phyloP scores from a whole-genome alignment of 768 basidiomycete genomes.

The Suillus brevipes region DNA sequence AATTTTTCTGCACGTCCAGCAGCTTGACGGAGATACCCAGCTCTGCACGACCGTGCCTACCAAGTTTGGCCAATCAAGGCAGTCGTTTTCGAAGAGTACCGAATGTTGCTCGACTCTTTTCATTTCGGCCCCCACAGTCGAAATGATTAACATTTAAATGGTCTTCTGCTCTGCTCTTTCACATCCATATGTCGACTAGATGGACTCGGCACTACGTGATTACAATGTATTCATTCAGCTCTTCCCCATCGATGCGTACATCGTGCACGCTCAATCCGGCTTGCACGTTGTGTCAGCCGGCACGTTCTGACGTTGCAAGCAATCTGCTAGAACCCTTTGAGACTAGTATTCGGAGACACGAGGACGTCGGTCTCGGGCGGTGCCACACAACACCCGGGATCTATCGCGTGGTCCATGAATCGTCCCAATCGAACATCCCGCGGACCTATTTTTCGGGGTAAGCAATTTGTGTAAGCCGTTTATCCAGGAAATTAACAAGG shows the following conservation, averaged over 20 bases:
- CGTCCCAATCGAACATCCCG: neutral
- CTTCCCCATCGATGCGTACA: neutral
- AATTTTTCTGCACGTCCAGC: neutral
- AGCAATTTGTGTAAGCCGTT: neutral
- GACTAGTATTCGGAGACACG: neutral
- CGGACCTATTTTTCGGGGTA: neutral
- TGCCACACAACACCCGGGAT: neutral
- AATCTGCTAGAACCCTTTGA: neutral
- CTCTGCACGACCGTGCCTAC: neutral
- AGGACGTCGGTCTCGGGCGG: neutral
- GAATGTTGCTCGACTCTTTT: neutral
- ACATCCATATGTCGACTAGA: too few species aligned
- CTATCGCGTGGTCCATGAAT: neutral
- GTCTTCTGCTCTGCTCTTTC: neutral
- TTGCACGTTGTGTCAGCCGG: neutral
- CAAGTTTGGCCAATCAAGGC: neutral
- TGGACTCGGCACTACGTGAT: neutral
- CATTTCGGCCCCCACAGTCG: neutral
- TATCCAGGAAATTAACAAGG: conserved; percentile 1
- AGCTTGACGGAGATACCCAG: neutral
- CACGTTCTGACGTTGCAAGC: neutral
- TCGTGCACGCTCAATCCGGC: neutral
- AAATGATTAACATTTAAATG: neutral
- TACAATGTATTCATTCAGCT: neutral
- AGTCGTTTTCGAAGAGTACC: neutral